Evolutionary conservation across 1,284 basidiomycete species (phyloP).

Genomic region (Cryptococcus neoformans): DNA sequence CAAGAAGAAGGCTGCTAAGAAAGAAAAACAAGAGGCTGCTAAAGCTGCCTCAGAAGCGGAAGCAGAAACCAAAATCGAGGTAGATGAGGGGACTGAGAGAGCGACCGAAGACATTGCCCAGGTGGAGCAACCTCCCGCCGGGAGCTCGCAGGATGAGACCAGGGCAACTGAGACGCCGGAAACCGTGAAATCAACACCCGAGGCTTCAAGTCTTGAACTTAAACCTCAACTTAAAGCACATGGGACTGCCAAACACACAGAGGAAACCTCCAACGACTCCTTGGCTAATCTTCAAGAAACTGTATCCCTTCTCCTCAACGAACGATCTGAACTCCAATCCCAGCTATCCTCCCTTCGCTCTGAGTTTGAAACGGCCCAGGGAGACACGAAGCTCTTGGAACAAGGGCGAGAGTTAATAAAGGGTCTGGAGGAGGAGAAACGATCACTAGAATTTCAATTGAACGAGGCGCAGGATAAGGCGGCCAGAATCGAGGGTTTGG

Average conservation of each 20-base stretch:
- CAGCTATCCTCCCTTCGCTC: constrained; percentile 25
- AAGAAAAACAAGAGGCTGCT: constrained; percentile 3
- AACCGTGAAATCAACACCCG: background rate
- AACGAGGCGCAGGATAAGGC: constrained; percentile 12
- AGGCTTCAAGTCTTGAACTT: too few relatives aligned
- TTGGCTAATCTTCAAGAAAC: constrained; percentile 29
- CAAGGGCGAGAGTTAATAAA: constrained; percentile 32
- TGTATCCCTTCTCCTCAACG: constrained; percentile 38
- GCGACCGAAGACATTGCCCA: background rate
- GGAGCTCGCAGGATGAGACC: background rate
- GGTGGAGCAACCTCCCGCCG: background rate
- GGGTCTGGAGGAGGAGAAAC: constrained; percentile 36
- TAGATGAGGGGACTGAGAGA: background rate
- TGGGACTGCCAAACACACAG: too few relatives aligned
- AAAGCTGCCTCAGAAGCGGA: constrained; percentile 3
- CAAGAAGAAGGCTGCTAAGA: constrained; percentile 8
- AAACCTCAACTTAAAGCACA: too few relatives aligned
- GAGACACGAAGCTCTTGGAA: constrained; percentile 30
- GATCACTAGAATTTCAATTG: constrained; percentile 15
- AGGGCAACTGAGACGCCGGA: background rate
- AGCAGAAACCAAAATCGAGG: background rate
- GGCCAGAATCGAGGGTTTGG: constrained; percentile 11
- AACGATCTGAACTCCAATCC: constrained; percentile 35
- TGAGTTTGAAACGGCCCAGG: constrained; percentile 24
- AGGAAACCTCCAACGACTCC: constrained; percentile 3